Evolutionary conservation across 148 eudicot genomes (phyloP), one percentile per base, ranked within the genome.

Genomic region (Agrostemma githago): DNA sequence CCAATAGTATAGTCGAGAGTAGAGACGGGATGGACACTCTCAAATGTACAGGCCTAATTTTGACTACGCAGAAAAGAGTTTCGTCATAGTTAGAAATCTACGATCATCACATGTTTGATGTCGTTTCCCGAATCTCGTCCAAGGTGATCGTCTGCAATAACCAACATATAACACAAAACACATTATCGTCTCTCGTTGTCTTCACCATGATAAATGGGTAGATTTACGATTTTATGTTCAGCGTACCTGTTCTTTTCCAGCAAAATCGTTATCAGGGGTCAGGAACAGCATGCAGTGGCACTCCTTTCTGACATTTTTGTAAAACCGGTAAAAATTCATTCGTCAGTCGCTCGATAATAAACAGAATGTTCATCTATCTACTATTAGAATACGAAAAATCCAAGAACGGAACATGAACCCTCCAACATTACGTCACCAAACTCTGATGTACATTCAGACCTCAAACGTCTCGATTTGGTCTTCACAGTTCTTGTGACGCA

Each of bases 221-320:
- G 34, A 26, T 26, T 26, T 26, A 26, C 34, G 34, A 34, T 14
- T 51, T 46, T 40, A 40, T 7, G 15, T 11, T 3, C 64, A n/a
- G 41, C 57, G 73, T 81, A 94, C 98, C 97, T 94, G 98, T 9
- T 91, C 98, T 66, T 87, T 76, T 73, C 98, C 98, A 68, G 96
- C 97, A 81, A 91, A 94, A 81, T 94, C 98, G 79, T 94, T 94
- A 39, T 94, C 98, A 53, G 96, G 84, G 66, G 98, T 91, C 68
- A 94, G 96, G 80, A 94, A 94, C 72, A 94, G 93, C 98, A 94
- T 94, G 85, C 98, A 94, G 83, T 94, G 98, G 75, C 98, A 94
- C 78, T 91, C 97, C 84, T 94, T 91, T 89, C 98, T 94, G 91
- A 71, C 79, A 87, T 46, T 39, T 39, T 72, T 64, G 79, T 19